These are phyloP conservation scores for Thalassiosira allenii DNA, from an alignment of 352 stramenopile species.

Conservation along the genomic window DNA sequence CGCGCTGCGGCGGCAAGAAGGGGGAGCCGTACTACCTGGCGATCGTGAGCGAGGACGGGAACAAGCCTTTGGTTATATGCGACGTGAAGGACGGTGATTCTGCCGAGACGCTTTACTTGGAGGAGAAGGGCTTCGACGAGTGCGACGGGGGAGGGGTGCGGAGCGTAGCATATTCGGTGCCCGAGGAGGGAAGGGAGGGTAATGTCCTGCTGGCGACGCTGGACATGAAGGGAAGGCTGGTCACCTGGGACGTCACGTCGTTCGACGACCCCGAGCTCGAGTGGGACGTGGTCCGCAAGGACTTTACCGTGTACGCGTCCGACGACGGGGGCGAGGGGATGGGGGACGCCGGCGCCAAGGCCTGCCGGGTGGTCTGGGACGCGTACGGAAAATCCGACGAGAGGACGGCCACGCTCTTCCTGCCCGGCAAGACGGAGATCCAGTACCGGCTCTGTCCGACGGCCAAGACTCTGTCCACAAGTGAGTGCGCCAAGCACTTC, in stretches of 20 bases:
- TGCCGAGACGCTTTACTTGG: constrained; percentile 35
- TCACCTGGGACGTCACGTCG: constrained; percentile 55
- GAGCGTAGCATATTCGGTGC: constrained; percentile 45
- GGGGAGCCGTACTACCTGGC: constrained; percentile 51
- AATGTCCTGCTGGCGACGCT: constrained; percentile 52
- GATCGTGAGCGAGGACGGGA: constrained; percentile 58
- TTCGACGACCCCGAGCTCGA: constrained; percentile 28
- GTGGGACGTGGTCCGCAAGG: constrained; percentile 51
- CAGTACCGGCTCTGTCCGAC: constrained; percentile 43
- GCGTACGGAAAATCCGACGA: not conserved
- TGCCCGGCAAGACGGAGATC: constrained; percentile 59
- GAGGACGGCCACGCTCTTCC: constrained; percentile 6
- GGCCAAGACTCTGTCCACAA: not conserved
- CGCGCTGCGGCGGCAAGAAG: not conserved
- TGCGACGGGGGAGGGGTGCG: constrained; percentile 54
- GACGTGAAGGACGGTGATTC: constrained; percentile 48
- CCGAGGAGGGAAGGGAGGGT: no score
- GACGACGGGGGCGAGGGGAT: constrained; percentile 66
- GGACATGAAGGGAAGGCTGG: constrained; percentile 67
- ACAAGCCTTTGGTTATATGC: constrained; percentile 42
- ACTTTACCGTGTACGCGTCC: constrained; percentile 38
- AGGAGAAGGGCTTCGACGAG: constrained; percentile 40
- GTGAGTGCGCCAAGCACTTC: constrained; percentile 12
- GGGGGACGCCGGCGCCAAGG: constrained; percentile 60
- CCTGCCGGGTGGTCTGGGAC: constrained; percentile 50